A percentile compares a stretch with the other conserved stretches of the same genome.
phyloP scores from a whole-genome alignment of 2,329 filamentous ascomycete species.

The Lachnellula willkommii region DNA sequence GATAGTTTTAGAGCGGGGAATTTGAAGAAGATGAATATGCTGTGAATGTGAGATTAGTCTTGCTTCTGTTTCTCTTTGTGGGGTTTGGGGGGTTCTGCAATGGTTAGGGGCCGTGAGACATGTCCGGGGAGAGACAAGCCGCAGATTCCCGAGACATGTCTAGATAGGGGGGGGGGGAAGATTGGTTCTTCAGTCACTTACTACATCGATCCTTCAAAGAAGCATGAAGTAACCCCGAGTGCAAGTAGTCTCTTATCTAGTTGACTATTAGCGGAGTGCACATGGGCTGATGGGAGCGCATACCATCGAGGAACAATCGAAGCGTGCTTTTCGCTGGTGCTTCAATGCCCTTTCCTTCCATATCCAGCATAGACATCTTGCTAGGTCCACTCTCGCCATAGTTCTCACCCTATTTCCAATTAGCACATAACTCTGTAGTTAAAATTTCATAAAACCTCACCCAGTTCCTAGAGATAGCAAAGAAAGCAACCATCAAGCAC shows the following conservation, averaged over 20 bases:
- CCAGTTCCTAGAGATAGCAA: slow-evolving; percentile 43
- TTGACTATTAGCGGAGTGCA: slow-evolving; percentile 5
- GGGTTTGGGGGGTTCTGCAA: too few relatives aligned
- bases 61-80: too few relatives aligned
- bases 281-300: not conserved
- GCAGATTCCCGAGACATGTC: too few relatives aligned
- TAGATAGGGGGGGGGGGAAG: too few relatives aligned
- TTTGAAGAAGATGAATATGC: slow-evolving; percentile 56
- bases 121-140: too few relatives aligned
- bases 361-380: not conserved
- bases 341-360: not conserved
- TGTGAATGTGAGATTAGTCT: too few relatives aligned
- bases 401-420: slow-evolving; percentile 40
- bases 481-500: slow-evolving; percentile 38
- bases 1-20: slow-evolving; percentile 46
- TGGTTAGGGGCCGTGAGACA: too few relatives aligned
- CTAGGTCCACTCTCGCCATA: slow-evolving; percentile 34
- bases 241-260: slow-evolving; percentile 43
- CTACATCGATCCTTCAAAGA: slow-evolving; percentile 57
- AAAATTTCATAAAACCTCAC: slow-evolving; percentile 32
- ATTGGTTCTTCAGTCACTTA: too few relatives aligned
- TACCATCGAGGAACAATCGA: slow-evolving; percentile 1
- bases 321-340: slow-evolving; percentile 1
- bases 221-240: slow-evolving; percentile 45
- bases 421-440: not conserved